A percentile compares a stretch with the other conserved stretches of the same genome.
Conservation (phyloP, 176 grass and related monocot species). For the Raddia guianensis region DNA sequence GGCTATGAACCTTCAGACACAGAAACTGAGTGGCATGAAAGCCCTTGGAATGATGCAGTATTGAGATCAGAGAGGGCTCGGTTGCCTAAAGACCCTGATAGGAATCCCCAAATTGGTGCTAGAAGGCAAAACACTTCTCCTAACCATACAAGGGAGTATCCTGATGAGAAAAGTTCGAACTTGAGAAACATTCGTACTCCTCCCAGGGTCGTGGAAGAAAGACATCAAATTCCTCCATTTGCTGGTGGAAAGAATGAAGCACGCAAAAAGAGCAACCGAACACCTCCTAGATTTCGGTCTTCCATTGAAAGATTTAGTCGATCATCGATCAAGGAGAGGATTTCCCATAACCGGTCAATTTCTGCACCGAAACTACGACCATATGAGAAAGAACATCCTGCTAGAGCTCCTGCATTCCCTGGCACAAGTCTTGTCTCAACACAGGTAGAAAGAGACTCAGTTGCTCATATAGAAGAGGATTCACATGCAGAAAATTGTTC, state of each 20-base stretch:
- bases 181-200: slow-evolving; percentile 50
- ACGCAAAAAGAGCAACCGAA: slow-evolving; percentile 51
- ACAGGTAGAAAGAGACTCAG: slow-evolving; percentile 39
- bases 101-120: slow-evolving; percentile 39
- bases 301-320: slow-evolving; percentile 43
- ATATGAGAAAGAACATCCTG: slow-evolving; percentile 47
- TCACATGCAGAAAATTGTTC: slow-evolving; percentile 55
- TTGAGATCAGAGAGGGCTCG: slow-evolving; percentile 45
- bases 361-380: slow-evolving; percentile 51
- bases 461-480: slow-evolving; percentile 37
- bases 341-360: slow-evolving; percentile 48
- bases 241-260: slow-evolving; percentile 37
- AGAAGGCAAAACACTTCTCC: slow-evolving; percentile 54
- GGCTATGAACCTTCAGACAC: slow-evolving; percentile 83
- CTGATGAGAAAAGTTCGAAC: slow-evolving; percentile 44
- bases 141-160: slow-evolving; percentile 34
- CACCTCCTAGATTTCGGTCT: slow-evolving; percentile 51
- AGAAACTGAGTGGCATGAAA: slow-evolving; percentile 81
- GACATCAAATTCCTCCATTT: slow-evolving; percentile 43
- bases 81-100: slow-evolving; percentile 48
- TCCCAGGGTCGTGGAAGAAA: slow-evolving; percentile 46
- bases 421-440: slow-evolving; percentile 34
- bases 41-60: slow-evolving; percentile 66
- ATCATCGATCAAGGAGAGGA: slow-evolving; percentile 49
- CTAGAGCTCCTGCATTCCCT: slow-evolving; percentile 52